Evolutionary conservation across 2,329 filamentous ascomycete genomes (phyloP).

Genomic region (Verticillium zaregamsianum): DNA sequence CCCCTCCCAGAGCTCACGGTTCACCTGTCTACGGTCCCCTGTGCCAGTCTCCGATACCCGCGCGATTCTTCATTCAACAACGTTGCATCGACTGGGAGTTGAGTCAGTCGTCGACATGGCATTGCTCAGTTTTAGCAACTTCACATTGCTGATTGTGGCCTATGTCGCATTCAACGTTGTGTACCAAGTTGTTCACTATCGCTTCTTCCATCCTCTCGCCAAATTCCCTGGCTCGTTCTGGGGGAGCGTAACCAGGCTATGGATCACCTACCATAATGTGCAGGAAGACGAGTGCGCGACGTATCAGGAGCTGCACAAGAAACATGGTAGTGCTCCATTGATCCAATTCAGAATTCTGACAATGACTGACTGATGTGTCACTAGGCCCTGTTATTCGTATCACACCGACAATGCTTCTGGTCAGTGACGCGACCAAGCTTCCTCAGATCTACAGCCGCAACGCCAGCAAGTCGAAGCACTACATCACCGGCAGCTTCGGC

Average conservation of each 20-base stretch:
- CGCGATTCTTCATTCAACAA: neutral
- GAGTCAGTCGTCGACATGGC: slow-evolving; percentile 21
- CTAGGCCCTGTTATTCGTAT: slow-evolving; percentile 48
- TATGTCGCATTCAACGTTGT: slow-evolving; percentile 22
- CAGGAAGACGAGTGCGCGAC: slow-evolving; percentile 39
- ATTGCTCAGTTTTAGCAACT: slow-evolving; percentile 26
- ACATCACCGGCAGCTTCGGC: slow-evolving; percentile 54
- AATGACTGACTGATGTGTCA: neutral
- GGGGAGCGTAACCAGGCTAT: slow-evolving; percentile 48
- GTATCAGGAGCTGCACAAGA: slow-evolving; percentile 36
- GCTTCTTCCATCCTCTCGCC: slow-evolving; percentile 48
- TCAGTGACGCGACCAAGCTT: slow-evolving; percentile 48
- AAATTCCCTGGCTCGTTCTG: slow-evolving; percentile 52
- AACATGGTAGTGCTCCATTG: slow-evolving; percentile 34
- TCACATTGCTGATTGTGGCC: slow-evolving; percentile 27
- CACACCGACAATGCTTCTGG: slow-evolving; percentile 47
- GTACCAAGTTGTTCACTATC: slow-evolving; percentile 45
- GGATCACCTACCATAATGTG: slow-evolving; percentile 48
- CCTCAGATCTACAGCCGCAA: slow-evolving; percentile 52
- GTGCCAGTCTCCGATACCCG: neutral
- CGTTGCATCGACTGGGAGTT: neutral
- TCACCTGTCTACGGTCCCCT: neutral
- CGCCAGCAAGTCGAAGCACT: slow-evolving; percentile 54
- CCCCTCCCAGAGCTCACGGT: neutral
- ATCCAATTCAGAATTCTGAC: neutral